Base-by-base conservation (phyloP, 805 yeast species). In the Starmerella apis region DNA sequence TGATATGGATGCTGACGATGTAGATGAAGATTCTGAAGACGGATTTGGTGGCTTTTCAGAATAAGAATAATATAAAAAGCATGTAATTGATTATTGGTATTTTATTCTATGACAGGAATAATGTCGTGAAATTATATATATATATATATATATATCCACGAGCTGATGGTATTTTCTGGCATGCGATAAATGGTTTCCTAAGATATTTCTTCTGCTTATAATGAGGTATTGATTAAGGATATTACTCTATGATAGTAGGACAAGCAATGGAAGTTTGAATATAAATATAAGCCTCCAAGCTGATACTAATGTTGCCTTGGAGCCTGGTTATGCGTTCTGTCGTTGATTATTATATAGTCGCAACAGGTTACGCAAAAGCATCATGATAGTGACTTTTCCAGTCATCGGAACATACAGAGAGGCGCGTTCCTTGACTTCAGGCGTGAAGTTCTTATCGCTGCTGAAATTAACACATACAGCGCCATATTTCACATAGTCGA, bases 301-400 rank as follows among this genome's bases (percentile, higher is more conserved):
- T 25, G 14, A 6, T 27, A n/a, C n/a, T n/a, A n/a, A n/a, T n/a
- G n/a, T n/a, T n/a, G n/a, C n/a, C n/a, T n/a, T n/a, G n/a, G n/a
- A n/a, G n/a, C n/a, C n/a, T n/a, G n/a, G n/a, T 27, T 11, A 32
- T 19, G 25, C n/a, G n/a, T 43, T 20, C 16, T 33, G 30, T 22
- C 43, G 47, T 27, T 43, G 46, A 70, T 92, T 88, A 45, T 81
- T 80, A 56, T 83, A 77, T 56, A 92, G 71, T 58, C 98, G 77
- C 51, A 92, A 68, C 67, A 92, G 71, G 65, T 92, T 92, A 65
- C 98, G 79, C 66, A 92, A 70, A 37, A 92, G 70, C 96, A 92
- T 92, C 52, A 95, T 78, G 54, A 92, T 88, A 33, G 98, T 92
- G 30, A 92, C 97, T 67, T 92, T 92, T 16, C 98, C 98, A 27